Base-by-base conservation (phyloP, 352 stramenopile species). In the Globisporangium polare region DNA sequence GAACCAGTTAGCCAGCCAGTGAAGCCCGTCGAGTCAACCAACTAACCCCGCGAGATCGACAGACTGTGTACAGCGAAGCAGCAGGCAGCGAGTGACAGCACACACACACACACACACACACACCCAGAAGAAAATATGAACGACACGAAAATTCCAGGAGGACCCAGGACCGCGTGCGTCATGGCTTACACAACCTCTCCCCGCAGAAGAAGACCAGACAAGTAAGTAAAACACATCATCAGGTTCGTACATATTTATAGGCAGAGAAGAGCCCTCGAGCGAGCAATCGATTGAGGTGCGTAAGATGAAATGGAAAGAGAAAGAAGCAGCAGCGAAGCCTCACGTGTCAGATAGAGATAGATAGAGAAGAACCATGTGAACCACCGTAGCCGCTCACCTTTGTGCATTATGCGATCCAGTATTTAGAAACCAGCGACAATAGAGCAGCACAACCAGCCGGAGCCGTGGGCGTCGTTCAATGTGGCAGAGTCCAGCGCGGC, bases 221-320 rank as follows among this genome's bases (percentile, higher is more conserved):
- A 66, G 45, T 55, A 37, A 66, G 53, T 53, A 53, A 53, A 53
- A 53, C 46, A 53, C 46, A 56, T 37, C 31, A 56, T 68, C 66
- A 78, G 69, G 71, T 82, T 80, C 67, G 72, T 78, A 78, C 75
- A 79, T 83, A 80, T 83, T 80, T 83, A 79, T 74, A 73, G 68
- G 62, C 62, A 59, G 60, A 47, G 43, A 22, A 56, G 47, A 54
- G 51, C 24, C 27, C 26, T 54, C 49, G 31, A 13, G 13, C 47
- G 29, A 33, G 4, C 31, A 6, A 37, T 37, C 31, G 31, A 7
- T 10, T 26, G 49, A 54, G 49, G 49, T 24, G 29, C 58, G 75
- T 66, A 62, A 74, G 72, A 75, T 64, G 72, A 57, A 68, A 82
- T 77, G 68, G 68, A 78, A 78, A 74, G 66, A 65, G 42, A 62